Percentiles rank a stretch among this genome's conserved stretches.
phyloP scores from a whole-genome alignment of 352 stramenopile genomes.

The Phytophthora pseudosyringae region DNA sequence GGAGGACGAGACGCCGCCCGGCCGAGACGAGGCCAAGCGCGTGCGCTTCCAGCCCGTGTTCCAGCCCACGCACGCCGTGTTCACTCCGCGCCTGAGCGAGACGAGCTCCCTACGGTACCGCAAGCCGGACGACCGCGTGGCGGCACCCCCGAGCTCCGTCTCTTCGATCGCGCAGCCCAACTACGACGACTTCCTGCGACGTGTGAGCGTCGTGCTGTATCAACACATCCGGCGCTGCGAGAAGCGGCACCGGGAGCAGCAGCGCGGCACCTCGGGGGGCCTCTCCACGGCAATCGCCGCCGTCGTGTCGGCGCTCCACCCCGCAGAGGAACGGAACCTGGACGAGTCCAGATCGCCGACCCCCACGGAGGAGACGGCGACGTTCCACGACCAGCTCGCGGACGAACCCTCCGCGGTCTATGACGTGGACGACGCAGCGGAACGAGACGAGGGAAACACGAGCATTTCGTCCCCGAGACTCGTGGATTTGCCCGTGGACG shows the following conservation, averaged over 20 bases:
- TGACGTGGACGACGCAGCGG: conserved; percentile 18
- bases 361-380: conserved; percentile 15
- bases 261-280: conserved; percentile 30
- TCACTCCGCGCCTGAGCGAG: conserved; percentile 79
- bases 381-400: conserved; percentile 9
- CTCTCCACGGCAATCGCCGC: conserved; percentile 30
- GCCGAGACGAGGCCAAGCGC: conserved; percentile 43
- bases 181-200: conserved; percentile 90
- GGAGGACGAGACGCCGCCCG: conserved; percentile 54
- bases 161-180: conserved; percentile 90
- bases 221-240: conserved; percentile 90
- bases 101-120: conserved; percentile 76
- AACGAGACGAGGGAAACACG: conserved; percentile 24
- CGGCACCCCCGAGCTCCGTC: conserved; percentile 66
- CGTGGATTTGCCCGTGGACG: conserved; percentile 75
- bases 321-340: conserved; percentile 17
- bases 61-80: conserved; percentile 88
- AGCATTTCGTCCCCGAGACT: conserved; percentile 66
- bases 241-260: conserved; percentile 75
- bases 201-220: conserved; percentile 90
- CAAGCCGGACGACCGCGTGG: conserved; percentile 79
- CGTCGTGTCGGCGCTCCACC: conserved; percentile 30
- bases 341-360: conserved; percentile 32
- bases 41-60: conserved; percentile 75
- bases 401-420: neutral